Evolutionary conservation across 441 rosid genomes (phyloP).

Genomic region (Erodium texanum): DNA sequence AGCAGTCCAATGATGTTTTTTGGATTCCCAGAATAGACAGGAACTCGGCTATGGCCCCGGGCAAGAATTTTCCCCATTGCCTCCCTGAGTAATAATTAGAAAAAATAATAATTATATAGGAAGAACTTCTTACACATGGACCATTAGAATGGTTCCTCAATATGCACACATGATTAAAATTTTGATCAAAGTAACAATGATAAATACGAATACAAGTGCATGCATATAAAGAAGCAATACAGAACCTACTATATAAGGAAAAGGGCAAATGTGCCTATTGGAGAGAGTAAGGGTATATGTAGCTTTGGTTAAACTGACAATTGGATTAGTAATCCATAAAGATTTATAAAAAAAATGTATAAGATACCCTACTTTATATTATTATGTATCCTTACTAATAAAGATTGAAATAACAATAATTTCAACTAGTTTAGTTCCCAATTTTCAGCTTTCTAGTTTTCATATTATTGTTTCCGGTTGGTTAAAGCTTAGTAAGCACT

Average conservation of each 20-base stretch:
- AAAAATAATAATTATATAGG: not conserved
- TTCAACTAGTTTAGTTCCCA: too few relatives aligned
- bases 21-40: constrained; percentile 80
- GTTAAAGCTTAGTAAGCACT: too few relatives aligned
- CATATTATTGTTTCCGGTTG: too few relatives aligned
- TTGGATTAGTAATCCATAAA: not conserved
- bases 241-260: not conserved
- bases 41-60: constrained; percentile 94
- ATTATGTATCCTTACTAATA: not conserved
- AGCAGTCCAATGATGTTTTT: constrained; percentile 86
- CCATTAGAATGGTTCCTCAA: not conserved
- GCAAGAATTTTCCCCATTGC: constrained; percentile 95
- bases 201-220: not conserved
- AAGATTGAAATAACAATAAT: too few relatives aligned
- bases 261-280: not conserved
- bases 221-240: not conserved
- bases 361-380: not conserved
- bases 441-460: too few relatives aligned
- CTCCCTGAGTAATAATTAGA: constrained; percentile 50
- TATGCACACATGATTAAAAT: not conserved
- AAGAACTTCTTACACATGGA: not conserved
- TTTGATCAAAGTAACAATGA: not conserved
- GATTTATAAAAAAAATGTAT: not conserved
- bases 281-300: not conserved
- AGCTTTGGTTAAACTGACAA: not conserved